Percentiles rank a stretch among this genome's conserved stretches.
Conservation (phyloP, 2,329 filamentous ascomycete species). For the Fusarium humuli region DNA sequence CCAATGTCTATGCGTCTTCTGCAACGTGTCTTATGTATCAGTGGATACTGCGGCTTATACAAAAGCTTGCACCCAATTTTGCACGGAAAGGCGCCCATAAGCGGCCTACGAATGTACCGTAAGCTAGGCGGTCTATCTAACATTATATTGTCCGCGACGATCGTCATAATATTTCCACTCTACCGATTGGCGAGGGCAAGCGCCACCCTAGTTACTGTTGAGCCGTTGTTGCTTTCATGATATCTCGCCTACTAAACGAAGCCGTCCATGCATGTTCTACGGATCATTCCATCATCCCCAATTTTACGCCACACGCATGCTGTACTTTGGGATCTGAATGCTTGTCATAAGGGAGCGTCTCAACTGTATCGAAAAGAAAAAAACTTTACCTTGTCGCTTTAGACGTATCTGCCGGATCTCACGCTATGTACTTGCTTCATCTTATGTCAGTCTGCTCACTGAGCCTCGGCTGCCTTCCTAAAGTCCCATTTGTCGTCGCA, state of each 20-base stretch:
- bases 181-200: not conserved
- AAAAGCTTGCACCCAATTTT: not conserved
- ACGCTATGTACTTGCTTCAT: not conserved
- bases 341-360: not conserved
- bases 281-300: not conserved
- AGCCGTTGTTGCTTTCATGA: not conserved
- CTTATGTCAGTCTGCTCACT: not conserved
- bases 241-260: not conserved
- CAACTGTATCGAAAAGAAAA: not conserved
- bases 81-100: not conserved
- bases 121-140: not conserved
- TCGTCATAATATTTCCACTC: not conserved
- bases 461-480: not conserved
- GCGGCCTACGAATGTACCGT: not conserved
- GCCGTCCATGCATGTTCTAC: not conserved
- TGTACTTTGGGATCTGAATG: not conserved
- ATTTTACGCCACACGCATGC: slow-evolving; percentile 4
- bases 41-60: not conserved
- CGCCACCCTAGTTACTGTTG: not conserved
- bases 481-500: not conserved
- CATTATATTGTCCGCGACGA: not conserved
- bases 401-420: not conserved
- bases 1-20: not conserved
- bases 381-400: not conserved
- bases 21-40: not conserved